Conservation (phyloP, 108 stramenopile species). For the Aurantiochytrium sp. region DNA sequence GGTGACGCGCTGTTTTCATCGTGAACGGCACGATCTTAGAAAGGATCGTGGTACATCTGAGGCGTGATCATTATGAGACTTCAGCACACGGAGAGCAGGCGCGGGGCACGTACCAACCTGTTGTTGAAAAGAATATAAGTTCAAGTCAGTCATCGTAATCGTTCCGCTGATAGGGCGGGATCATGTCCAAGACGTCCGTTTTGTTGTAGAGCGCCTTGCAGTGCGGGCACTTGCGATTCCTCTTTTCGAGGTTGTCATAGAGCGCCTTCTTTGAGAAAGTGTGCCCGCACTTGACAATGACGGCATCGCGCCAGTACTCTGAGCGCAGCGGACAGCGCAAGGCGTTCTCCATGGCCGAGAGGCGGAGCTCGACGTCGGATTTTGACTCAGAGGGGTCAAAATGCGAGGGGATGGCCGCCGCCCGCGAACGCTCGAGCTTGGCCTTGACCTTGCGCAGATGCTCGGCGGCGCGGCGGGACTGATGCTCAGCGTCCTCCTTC, state of each 20-base stretch:
- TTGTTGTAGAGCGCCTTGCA: conserved; percentile 28
- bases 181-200: background rate
- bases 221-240: conserved; percentile 12
- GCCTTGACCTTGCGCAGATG: background rate
- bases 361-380: background rate
- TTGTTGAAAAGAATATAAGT: too few species aligned
- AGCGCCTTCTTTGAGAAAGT: background rate
- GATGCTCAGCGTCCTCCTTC: background rate
- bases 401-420: background rate
- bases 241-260: background rate
- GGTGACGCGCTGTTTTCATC: background rate
- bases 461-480: background rate
- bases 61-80: too few species aligned
- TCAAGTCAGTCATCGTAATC: conserved; percentile 13
- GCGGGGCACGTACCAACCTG: too few species aligned
- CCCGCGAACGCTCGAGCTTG: background rate
- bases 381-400: background rate
- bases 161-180: background rate
- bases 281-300: conserved; percentile 6
- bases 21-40: too few species aligned
- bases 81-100: too few species aligned
- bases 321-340: background rate
- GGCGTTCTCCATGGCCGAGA: background rate
- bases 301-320: background rate
- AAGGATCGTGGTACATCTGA: too few species aligned